Conservation (phyloP, 805 yeast species). For the Lipomyces kockii region DNA sequence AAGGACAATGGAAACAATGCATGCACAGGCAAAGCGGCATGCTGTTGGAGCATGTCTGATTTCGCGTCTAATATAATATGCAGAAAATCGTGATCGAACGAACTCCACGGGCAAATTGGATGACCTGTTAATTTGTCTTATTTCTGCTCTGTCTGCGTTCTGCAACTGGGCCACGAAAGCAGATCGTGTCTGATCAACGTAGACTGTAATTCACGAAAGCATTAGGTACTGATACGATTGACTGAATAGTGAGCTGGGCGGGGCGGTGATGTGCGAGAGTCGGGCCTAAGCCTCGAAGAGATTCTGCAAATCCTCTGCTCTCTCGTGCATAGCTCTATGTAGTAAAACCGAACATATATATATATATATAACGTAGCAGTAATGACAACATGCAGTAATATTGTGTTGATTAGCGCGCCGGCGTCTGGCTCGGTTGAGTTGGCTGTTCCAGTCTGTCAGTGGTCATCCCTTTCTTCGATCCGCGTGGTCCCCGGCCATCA, state of each 20-base stretch:
- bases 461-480: slow-evolving; percentile 25
- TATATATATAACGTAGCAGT: neutral
- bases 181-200: neutral
- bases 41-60: neutral
- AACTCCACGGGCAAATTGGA: neutral
- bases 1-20: neutral
- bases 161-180: neutral
- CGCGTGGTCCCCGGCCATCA: slow-evolving; percentile 9
- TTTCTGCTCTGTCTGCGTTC: neutral
- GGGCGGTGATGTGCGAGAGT: neutral
- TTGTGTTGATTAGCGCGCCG: neutral
- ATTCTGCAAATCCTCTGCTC: neutral
- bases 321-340: neutral
- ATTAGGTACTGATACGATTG: neutral
- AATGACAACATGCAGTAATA: neutral
- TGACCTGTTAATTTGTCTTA: neutral
- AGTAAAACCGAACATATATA: neutral
- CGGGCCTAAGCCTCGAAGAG: neutral
- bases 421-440: neutral
- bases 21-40: neutral
- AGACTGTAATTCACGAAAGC: neutral
- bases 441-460: neutral
- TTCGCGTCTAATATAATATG: no score
- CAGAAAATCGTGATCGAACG: neutral
- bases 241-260: neutral